Evolutionary conservation across 2,329 filamentous ascomycete genomes (phyloP).

Genomic region (Penicillium sp.): DNA sequence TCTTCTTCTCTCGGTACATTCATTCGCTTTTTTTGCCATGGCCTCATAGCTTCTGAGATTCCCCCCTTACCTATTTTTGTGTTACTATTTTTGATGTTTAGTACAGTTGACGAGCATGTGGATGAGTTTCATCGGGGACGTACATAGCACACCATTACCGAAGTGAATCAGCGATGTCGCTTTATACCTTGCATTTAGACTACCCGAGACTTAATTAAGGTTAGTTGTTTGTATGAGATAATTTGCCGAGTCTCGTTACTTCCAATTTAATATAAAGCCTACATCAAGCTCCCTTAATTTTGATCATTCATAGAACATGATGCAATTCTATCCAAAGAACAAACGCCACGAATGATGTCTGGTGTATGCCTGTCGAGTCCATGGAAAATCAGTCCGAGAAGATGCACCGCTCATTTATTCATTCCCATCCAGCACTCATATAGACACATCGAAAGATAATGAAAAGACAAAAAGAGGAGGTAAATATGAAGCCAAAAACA

Average conservation of each 20-base stretch:
- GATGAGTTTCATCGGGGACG: conserved; percentile 15
- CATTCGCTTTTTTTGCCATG: conserved; percentile 18
- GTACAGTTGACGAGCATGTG: conserved; percentile 19
- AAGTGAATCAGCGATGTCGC: not conserved
- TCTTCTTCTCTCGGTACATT: conserved; percentile 19
- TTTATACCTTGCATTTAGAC: not conserved
- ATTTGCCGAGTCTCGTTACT: too few relatives aligned
- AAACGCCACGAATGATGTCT: conserved; percentile 2
- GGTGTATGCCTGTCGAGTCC: not conserved
- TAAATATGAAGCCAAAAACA: not conserved
- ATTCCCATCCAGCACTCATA: conserved; percentile 15
- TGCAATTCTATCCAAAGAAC: not conserved
- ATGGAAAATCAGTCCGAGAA: not conserved
- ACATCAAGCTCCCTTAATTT: not conserved
- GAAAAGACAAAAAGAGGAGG: not conserved
- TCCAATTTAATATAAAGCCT: too few relatives aligned
- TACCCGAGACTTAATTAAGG: too few relatives aligned
- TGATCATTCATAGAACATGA: not conserved
- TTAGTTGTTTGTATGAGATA: too few relatives aligned
- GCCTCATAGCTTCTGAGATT: conserved; percentile 21
- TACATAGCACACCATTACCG: conserved; percentile 16
- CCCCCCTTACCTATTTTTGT: conserved; percentile 14
- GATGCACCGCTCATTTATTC: conserved; percentile 17
- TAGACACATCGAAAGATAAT: conserved; percentile 6
- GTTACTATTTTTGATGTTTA: conserved; percentile 9